phyloP scores from a whole-genome alignment of 148 eudicot species.

The Arctostaphylos glauca region DNA sequence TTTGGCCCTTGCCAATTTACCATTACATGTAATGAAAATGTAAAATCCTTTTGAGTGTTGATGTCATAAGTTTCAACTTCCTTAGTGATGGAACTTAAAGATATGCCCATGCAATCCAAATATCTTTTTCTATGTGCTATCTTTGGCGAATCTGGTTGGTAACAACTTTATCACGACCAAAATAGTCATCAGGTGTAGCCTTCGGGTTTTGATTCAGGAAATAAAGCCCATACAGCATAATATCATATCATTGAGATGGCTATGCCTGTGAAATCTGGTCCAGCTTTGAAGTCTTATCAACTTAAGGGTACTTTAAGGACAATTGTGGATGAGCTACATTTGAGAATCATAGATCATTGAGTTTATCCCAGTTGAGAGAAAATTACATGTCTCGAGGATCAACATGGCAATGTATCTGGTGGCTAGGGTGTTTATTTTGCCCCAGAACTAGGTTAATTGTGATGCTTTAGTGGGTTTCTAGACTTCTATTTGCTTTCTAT shows the following conservation, averaged over 20 bases:
- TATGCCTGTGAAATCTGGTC: neutral
- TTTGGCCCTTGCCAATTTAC: neutral
- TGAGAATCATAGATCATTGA: neutral
- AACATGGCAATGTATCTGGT: conserved; percentile 2
- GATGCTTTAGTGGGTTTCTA: neutral
- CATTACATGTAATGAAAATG: neutral
- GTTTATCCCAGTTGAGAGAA: neutral
- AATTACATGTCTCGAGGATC: neutral
- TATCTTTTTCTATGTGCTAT: neutral
- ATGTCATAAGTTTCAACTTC: conserved; percentile 5
- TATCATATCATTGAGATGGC: neutral
- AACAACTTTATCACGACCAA: neutral
- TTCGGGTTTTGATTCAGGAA: neutral
- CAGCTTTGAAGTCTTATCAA: neutral
- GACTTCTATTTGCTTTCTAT: neutral
- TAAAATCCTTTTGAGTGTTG: neutral
- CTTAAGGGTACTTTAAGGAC: neutral
- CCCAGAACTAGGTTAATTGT: neutral
- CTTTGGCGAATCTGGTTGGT: neutral
- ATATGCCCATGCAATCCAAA: neutral
- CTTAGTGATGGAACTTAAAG: neutral
- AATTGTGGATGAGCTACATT: neutral
- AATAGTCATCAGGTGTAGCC: neutral
- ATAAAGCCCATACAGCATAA: neutral
- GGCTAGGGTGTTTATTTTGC: neutral